Conservation (phyloP, 2,329 filamentous ascomycete species). For the Cadophora malorum region DNA sequence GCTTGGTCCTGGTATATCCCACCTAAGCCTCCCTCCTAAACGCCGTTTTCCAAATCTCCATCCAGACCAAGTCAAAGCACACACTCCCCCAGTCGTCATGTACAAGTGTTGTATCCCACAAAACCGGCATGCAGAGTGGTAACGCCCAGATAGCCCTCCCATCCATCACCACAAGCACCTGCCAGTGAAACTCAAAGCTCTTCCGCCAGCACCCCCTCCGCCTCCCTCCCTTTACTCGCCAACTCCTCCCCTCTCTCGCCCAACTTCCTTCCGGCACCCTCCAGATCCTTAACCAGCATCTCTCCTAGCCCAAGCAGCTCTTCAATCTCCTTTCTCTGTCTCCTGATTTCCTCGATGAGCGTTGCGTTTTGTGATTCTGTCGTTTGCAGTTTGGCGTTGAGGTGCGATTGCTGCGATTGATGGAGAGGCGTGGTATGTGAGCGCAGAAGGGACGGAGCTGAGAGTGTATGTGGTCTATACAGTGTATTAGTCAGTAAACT, state of each 20-base stretch:
- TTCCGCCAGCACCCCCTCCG: slow-evolving; percentile 27
- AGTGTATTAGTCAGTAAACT: background rate
- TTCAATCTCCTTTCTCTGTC: slow-evolving; percentile 62
- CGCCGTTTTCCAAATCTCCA: background rate
- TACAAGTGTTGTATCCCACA: too few species aligned
- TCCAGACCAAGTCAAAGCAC: background rate
- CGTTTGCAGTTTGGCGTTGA: slow-evolving; percentile 63
- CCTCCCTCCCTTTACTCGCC: slow-evolving; percentile 31
- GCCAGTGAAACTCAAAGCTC: background rate
- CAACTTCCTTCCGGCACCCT: slow-evolving; percentile 50
- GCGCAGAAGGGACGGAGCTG: slow-evolving; percentile 57
- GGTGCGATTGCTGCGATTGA: slow-evolving; percentile 58
- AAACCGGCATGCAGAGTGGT: background rate
- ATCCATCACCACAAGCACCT: background rate
- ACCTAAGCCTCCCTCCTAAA: background rate
- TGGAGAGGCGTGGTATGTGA: slow-evolving; percentile 63
- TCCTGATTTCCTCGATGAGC: slow-evolving; percentile 57
- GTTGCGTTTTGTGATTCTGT: slow-evolving; percentile 62
- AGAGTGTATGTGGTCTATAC: slow-evolving; percentile 57
- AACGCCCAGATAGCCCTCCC: background rate
- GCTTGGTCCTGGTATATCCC: slow-evolving; percentile 3
- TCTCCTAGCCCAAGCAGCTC: slow-evolving; percentile 58
- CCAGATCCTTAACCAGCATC: slow-evolving; percentile 59
- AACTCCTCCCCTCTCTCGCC: slow-evolving; percentile 33
- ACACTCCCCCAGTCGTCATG: background rate